Conservation (phyloP, 2,329 filamentous ascomycete species). For the Trichoderma arundinaceum region DNA sequence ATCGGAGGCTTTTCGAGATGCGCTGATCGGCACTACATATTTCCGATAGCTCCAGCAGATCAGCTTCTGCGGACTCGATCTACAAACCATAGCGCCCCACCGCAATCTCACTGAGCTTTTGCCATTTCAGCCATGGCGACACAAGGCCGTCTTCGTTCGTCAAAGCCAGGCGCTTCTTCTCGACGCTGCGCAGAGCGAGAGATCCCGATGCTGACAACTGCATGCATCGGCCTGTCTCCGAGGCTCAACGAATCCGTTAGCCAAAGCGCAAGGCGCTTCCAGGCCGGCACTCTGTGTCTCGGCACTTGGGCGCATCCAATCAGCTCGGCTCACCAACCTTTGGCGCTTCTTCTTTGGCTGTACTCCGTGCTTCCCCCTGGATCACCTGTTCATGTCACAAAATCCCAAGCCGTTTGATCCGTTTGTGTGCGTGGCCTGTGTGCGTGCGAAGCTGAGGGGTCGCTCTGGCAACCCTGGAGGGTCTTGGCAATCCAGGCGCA, state of each 20-base stretch:
- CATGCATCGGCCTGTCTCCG: too few species aligned
- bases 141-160: not conserved
- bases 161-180: too few species aligned
- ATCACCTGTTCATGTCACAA: slow-evolving; percentile 12
- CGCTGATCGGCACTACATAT: slow-evolving; percentile 24
- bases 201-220: too few species aligned
- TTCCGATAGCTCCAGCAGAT: slow-evolving; percentile 20
- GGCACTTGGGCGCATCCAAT: not conserved
- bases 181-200: too few species aligned
- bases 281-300: not conserved
- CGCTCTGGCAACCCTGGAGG: slow-evolving; percentile 21
- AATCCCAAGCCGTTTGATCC: not conserved
- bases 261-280: not conserved
- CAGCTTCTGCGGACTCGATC: slow-evolving; percentile 24
- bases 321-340: not conserved
- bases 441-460: slow-evolving; percentile 19
- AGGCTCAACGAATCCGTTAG: too few species aligned
- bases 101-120: slow-evolving; percentile 19
- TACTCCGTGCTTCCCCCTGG: slow-evolving; percentile 6
- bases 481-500: slow-evolving; percentile 15
- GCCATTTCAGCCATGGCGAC: not conserved
- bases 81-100: slow-evolving; percentile 21
- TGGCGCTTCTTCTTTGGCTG: not conserved
- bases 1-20: not conserved
- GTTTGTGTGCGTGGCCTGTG: slow-evolving; percentile 17